These are phyloP conservation scores for Adansonia digitata DNA, from an alignment of 345 rosid genomes.

Conservation along the genomic window DNA sequence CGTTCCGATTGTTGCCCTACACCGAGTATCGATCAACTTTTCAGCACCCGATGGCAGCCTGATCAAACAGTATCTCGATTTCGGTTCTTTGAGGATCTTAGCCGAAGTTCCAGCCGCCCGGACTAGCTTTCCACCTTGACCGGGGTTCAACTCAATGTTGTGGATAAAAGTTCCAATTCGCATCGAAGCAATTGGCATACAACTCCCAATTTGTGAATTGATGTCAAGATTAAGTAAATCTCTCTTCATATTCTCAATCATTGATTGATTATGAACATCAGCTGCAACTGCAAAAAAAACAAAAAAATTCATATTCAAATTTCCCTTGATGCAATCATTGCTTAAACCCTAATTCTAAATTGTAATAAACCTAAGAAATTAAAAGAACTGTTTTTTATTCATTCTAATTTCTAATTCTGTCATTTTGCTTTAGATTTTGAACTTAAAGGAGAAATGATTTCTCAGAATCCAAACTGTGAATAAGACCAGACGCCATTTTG, in stretches of 20 bases:
- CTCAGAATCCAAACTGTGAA: not conserved
- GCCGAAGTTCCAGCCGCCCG: not conserved
- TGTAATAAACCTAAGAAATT: not conserved
- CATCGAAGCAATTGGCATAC: conserved; percentile 2
- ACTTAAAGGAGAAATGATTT: not conserved
- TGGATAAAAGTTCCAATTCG: not conserved
- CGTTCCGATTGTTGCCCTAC: not conserved
- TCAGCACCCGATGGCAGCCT: not conserved
- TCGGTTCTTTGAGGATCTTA: not conserved
- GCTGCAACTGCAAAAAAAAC: not conserved
- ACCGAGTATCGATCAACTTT: not conserved
- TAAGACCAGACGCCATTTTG: not conserved
- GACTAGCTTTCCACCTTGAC: not conserved
- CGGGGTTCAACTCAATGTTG: not conserved
- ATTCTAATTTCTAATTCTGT: not conserved
- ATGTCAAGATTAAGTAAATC: conserved; percentile 2
- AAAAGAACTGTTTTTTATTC: not conserved
- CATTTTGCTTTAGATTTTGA: not conserved
- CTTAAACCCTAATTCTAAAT: not conserved
- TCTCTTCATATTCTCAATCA: not conserved
- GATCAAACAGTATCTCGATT: not conserved
- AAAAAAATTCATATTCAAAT: not conserved
- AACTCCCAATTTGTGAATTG: conserved; percentile 1
- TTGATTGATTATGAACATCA: not conserved
- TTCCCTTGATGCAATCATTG: not conserved